These are phyloP conservation scores for Onygena corvina DNA, from an alignment of 2,329 filamentous ascomycete genomes.

Conservation along the genomic window DNA sequence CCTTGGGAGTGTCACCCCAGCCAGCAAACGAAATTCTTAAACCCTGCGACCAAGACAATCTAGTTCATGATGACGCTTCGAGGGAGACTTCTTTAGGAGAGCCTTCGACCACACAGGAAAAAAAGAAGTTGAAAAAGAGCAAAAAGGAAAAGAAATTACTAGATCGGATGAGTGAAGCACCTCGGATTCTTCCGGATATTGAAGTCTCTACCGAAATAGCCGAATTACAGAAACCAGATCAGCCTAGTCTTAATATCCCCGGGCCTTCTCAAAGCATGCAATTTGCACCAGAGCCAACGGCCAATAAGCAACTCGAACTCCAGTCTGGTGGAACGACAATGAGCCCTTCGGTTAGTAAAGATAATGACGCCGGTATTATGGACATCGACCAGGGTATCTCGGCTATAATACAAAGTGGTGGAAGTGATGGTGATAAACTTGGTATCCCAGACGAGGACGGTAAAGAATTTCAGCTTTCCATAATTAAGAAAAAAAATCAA, in stretches of 20 bases:
- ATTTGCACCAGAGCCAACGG: neutral
- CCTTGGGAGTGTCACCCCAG: neutral
- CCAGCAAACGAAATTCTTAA: neutral
- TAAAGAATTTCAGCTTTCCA: constrained; percentile 37
- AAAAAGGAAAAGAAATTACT: constrained; percentile 24
- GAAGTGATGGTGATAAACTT: neutral
- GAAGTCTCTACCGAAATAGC: neutral
- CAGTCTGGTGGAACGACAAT: neutral
- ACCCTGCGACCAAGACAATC: neutral
- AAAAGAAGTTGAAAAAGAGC: constrained; percentile 40
- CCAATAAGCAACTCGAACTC: neutral
- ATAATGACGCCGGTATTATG: neutral
- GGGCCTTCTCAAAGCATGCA: too few relatives aligned
- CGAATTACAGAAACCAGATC: neutral
- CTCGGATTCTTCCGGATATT: neutral
- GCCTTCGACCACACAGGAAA: constrained; percentile 20
- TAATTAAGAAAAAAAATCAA: constrained; percentile 26
- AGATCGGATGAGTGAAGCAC: constrained; percentile 5
- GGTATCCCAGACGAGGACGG: constrained; percentile 28
- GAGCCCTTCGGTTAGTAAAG: neutral
- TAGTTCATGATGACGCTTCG: neutral
- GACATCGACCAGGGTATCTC: neutral
- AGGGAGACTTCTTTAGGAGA: neutral
- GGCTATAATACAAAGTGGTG: neutral
- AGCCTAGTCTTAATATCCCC: neutral